Conservation (phyloP, 345 rosid genomes). For the Mangifera indica region DNA sequence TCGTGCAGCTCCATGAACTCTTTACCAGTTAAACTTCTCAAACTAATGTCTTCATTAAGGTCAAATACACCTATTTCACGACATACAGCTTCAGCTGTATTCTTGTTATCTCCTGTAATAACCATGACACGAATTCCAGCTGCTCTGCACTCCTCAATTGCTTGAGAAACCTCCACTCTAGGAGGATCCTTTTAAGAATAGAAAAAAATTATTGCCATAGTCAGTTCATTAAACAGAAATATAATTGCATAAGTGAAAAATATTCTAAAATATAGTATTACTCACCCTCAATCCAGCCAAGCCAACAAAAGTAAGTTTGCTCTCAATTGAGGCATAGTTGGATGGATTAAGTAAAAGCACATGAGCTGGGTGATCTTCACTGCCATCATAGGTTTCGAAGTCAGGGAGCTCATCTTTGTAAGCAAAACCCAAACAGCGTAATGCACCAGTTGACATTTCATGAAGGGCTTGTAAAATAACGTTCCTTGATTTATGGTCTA, state of each 20-base stretch:
- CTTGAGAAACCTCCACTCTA: slow-evolving; percentile 59
- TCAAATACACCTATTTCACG: slow-evolving; percentile 66
- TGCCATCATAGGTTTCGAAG: slow-evolving; percentile 59
- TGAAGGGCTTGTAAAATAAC: slow-evolving; percentile 44
- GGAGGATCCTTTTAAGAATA: slow-evolving; percentile 61
- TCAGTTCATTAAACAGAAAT: slow-evolving; percentile 6
- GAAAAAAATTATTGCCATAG: background rate
- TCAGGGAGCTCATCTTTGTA: slow-evolving; percentile 54
- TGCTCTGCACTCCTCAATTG: slow-evolving; percentile 65
- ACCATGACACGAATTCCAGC: slow-evolving; percentile 76
- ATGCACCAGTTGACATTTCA: slow-evolving; percentile 55
- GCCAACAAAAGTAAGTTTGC: slow-evolving; percentile 55
- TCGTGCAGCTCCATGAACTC: slow-evolving; percentile 40
- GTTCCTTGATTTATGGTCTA: slow-evolving; percentile 43
- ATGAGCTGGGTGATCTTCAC: slow-evolving; percentile 70
- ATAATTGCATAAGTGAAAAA: slow-evolving; percentile 1
- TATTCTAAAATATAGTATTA: background rate
- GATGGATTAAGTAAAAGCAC: slow-evolving; percentile 49
- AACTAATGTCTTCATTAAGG: slow-evolving; percentile 35
- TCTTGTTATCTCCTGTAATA: slow-evolving; percentile 67
- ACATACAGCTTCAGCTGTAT: slow-evolving; percentile 74
- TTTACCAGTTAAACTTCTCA: slow-evolving; percentile 40
- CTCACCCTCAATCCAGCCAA: slow-evolving; percentile 68
- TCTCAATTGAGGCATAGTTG: slow-evolving; percentile 62
- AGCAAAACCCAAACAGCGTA: slow-evolving; percentile 74